Conservation (phyloP, 108 stramenopile species). For the Seminavis robusta region DNA sequence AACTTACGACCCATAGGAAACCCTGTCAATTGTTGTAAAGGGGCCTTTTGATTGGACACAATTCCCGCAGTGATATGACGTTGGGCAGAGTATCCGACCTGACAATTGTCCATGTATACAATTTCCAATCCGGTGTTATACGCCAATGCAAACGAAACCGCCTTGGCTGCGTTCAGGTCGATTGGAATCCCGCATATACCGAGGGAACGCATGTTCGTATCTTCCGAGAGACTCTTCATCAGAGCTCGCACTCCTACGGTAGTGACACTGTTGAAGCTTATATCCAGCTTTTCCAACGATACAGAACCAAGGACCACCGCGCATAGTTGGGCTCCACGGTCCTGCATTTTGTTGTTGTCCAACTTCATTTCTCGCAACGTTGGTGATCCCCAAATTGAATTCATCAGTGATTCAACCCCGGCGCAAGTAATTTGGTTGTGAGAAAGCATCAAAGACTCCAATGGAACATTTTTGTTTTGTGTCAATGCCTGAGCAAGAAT, state of each 20-base stretch:
- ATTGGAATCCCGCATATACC: slow-evolving; percentile 65
- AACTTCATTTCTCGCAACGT: slow-evolving; percentile 64
- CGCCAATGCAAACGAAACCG: slow-evolving; percentile 75
- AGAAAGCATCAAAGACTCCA: slow-evolving; percentile 53
- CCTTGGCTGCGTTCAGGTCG: slow-evolving; percentile 81
- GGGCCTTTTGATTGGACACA: slow-evolving; percentile 64
- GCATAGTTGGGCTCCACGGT: slow-evolving; percentile 81
- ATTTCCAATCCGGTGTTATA: slow-evolving; percentile 67
- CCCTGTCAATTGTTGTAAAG: slow-evolving; percentile 61
- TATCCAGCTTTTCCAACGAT: slow-evolving; percentile 59
- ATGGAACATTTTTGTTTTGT: slow-evolving; percentile 64
- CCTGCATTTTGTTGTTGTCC: slow-evolving; percentile 78
- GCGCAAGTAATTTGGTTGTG: slow-evolving; percentile 72
- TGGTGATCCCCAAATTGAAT: slow-evolving; percentile 80
- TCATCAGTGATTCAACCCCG: slow-evolving; percentile 84
- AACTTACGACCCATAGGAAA: slow-evolving; percentile 76
- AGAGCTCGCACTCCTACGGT: slow-evolving; percentile 78
- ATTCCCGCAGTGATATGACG: slow-evolving; percentile 83
- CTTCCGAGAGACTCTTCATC: slow-evolving; percentile 82
- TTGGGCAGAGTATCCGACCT: slow-evolving; percentile 75
- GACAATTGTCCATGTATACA: slow-evolving; percentile 70
- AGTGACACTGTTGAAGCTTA: slow-evolving; percentile 75
- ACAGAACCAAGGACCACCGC: slow-evolving; percentile 76
- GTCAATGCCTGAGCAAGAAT: slow-evolving; percentile 70
- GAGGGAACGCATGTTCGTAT: slow-evolving; percentile 42